Conservation (phyloP, 352 stramenopile species). For the Phytophthora chlamydospora region DNA sequence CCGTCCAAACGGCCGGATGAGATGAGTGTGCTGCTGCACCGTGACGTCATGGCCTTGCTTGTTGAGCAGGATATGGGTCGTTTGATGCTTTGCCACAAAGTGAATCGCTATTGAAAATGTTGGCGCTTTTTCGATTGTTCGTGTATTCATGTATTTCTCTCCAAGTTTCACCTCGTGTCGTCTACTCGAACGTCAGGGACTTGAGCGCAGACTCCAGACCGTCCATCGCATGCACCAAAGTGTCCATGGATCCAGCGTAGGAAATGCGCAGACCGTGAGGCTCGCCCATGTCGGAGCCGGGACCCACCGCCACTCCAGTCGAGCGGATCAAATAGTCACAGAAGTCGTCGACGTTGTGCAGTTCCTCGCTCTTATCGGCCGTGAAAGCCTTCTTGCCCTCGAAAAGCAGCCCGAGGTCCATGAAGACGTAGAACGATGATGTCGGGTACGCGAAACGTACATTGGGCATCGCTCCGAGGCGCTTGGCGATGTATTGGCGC, state of each 20-base stretch:
- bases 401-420: conserved; percentile 87
- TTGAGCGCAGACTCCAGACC: conserved; percentile 58
- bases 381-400: conserved; percentile 53
- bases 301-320: conserved; percentile 92
- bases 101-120: not conserved
- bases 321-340: conserved; percentile 93
- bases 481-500: conserved; percentile 88
- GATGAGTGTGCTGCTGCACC: too few species aligned
- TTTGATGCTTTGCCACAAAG: too few species aligned
- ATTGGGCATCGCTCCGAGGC: conserved; percentile 80
- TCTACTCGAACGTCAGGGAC: conserved; percentile 51
- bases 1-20: too few species aligned
- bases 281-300: conserved; percentile 96
- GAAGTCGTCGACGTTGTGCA: conserved; percentile 67
- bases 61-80: too few species aligned
- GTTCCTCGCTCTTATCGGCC: conserved; percentile 29
- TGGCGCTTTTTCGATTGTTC: not conserved
- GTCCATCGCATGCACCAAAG: conserved; percentile 67
- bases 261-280: conserved; percentile 92
- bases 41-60: too few species aligned
- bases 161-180: too few species aligned
- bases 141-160: conserved; percentile 1
- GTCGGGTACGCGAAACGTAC: conserved; percentile 86
- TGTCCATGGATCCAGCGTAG: conserved; percentile 95
- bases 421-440: conserved; percentile 96